Conservation (phyloP, 805 yeast genomes). For the Starmerella khaoyaiensis region DNA sequence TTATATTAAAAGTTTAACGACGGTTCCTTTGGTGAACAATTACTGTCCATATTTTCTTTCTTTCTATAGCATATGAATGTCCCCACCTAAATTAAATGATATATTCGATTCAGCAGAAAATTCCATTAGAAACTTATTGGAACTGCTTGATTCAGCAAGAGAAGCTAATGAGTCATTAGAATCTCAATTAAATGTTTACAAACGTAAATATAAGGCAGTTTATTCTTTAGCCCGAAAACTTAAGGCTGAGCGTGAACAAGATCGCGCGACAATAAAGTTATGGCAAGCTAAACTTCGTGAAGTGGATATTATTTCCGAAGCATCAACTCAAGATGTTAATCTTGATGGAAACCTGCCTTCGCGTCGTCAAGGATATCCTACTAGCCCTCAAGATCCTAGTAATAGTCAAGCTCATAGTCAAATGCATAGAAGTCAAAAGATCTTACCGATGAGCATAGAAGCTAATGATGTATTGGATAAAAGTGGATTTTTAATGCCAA, state of each 20-base stretch:
- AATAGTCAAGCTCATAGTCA: too few relatives aligned
- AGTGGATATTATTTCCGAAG: not conserved
- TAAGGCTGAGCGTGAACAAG: slow-evolving; percentile 5
- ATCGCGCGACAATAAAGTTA: slow-evolving; percentile 1
- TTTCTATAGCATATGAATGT: too few relatives aligned
- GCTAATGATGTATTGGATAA: too few relatives aligned
- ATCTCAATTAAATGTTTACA: not conserved
- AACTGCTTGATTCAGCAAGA: not conserved
- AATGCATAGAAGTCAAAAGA: too few relatives aligned
- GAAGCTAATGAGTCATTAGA: not conserved
- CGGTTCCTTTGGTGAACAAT: too few relatives aligned
- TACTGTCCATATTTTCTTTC: too few relatives aligned
- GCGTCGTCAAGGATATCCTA: too few relatives aligned
- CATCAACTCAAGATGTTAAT: not conserved
- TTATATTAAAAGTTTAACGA: too few relatives aligned
- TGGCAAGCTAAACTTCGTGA: slow-evolving; percentile 10
- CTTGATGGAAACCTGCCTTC: not conserved
- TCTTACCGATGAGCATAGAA: too few relatives aligned
- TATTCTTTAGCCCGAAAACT: slow-evolving; percentile 1
- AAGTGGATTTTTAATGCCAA: too few relatives aligned
- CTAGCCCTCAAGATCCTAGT: too few relatives aligned
- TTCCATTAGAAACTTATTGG: not conserved
- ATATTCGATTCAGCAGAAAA: not conserved
- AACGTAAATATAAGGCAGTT: slow-evolving; percentile 7
- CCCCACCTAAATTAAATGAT: too few relatives aligned